phyloP scores from a whole-genome alignment of 305 asterid species.

The Solanum hybrid region DNA sequence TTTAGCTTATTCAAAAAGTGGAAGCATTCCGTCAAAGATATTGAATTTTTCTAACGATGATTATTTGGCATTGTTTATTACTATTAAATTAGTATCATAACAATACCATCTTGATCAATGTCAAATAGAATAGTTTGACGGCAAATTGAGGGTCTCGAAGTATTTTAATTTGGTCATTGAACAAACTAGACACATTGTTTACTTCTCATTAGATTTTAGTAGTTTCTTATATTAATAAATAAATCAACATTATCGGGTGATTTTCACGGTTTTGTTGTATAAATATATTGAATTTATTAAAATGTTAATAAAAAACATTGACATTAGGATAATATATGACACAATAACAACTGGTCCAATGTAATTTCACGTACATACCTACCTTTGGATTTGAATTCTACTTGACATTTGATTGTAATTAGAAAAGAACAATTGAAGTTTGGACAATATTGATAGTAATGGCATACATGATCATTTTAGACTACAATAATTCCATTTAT shows the following conservation, averaged over 20 bases:
- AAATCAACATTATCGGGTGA: not conserved
- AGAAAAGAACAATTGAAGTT: not conserved
- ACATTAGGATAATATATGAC: not conserved
- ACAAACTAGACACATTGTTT: not conserved
- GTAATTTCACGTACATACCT: not conserved
- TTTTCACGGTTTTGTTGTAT: not conserved
- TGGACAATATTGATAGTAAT: not conserved
- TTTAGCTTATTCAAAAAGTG: not conserved
- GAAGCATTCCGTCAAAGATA: not conserved
- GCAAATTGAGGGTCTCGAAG: not conserved
- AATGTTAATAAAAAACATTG: not conserved
- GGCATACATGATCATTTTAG: not conserved
- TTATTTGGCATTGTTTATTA: not conserved
- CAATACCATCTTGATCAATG: not conserved
- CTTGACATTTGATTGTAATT: not conserved
- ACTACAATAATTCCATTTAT: not conserved
- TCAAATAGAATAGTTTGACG: not conserved
- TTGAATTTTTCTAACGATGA: not conserved
- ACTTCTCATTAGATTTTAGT: not conserved
- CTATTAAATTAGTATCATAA: not conserved
- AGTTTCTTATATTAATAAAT: not conserved
- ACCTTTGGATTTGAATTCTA: not conserved
- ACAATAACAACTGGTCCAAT: not conserved
- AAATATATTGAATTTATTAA: not conserved
- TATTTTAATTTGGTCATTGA: not conserved